Evolutionary conservation across 2,329 filamentous ascomycete genomes (phyloP).

Genomic region (Sporothrix phasma): DNA sequence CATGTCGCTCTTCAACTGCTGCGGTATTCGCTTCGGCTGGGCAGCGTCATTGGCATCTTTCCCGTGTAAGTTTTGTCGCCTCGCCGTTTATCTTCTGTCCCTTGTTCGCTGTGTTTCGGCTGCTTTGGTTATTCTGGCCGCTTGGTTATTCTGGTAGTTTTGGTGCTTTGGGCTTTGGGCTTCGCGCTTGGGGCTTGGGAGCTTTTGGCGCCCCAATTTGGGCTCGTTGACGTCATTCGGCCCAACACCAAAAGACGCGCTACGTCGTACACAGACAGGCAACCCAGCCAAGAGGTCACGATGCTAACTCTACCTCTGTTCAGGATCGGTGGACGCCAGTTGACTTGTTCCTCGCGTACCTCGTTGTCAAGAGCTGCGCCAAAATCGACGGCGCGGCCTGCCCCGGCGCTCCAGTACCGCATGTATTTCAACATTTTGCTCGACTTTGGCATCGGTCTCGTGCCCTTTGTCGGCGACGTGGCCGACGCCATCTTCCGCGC

Average conservation of each 20-base stretch:
- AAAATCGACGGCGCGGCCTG: constrained; percentile 69
- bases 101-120: background rate
- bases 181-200: too few relatives aligned
- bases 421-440: constrained; percentile 76
- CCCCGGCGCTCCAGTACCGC: constrained; percentile 47
- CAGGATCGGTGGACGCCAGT: constrained; percentile 65
- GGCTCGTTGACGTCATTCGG: constrained; percentile 11
- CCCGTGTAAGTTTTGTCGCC: constrained; percentile 53
- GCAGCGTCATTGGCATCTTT: constrained; percentile 72
- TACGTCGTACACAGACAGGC: too few relatives aligned
- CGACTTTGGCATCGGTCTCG: constrained; percentile 63
- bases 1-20: constrained; percentile 70
- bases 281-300: too few relatives aligned
- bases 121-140: too few relatives aligned
- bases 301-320: constrained; percentile 17
- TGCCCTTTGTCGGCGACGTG: constrained; percentile 69
- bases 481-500: constrained; percentile 62
- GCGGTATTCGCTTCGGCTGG: constrained; percentile 82
- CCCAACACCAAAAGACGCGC: constrained; percentile 7
- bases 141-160: too few relatives aligned
- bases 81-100: too few relatives aligned
- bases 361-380: constrained; percentile 63
- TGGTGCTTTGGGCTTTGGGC: background rate
- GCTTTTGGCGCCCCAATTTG: background rate
- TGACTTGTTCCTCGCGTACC: constrained; percentile 63